Conservation (phyloP, 495 filamentous ascomycete genomes). For the Paragyromitra xinjiangensis region DNA sequence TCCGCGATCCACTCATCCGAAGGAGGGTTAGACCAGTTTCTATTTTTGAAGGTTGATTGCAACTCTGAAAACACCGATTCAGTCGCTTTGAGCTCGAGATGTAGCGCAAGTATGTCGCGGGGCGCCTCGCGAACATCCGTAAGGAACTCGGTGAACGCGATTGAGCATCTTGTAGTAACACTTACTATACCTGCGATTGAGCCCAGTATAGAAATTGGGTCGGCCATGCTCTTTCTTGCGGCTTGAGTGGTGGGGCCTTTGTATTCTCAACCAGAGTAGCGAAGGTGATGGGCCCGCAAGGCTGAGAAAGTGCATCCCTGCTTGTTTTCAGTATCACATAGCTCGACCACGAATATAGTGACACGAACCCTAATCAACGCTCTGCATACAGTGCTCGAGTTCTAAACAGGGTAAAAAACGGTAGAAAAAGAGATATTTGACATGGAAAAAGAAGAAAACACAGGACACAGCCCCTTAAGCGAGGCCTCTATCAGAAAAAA, state of each 20-base stretch:
- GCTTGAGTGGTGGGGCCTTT: background rate
- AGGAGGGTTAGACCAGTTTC: background rate
- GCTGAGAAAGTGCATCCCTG: no score
- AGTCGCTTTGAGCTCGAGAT: conserved; percentile 1
- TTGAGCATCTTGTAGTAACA: background rate
- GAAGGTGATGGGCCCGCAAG: no score
- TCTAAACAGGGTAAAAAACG: no score
- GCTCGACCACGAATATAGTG: background rate
- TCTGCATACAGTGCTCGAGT: background rate
- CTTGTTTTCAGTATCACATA: no score
- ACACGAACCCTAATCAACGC: conserved; percentile 5
- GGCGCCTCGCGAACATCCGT: background rate
- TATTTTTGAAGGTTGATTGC: background rate
- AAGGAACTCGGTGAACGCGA: background rate
- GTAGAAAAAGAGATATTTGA: no score
- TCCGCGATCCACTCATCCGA: background rate
- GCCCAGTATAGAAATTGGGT: background rate
- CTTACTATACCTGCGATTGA: background rate
- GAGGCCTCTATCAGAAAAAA: no score
- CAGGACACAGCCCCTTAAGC: no score
- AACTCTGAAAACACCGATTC: background rate
- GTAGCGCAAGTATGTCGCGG: background rate
- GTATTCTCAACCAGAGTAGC: background rate
- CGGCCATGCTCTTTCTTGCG: background rate
- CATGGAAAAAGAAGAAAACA: no score